Evolutionary conservation across 1,284 basidiomycete species (phyloP), one percentile per base, ranked within the genome.

Genomic region (Inonotus hispidus): DNA sequence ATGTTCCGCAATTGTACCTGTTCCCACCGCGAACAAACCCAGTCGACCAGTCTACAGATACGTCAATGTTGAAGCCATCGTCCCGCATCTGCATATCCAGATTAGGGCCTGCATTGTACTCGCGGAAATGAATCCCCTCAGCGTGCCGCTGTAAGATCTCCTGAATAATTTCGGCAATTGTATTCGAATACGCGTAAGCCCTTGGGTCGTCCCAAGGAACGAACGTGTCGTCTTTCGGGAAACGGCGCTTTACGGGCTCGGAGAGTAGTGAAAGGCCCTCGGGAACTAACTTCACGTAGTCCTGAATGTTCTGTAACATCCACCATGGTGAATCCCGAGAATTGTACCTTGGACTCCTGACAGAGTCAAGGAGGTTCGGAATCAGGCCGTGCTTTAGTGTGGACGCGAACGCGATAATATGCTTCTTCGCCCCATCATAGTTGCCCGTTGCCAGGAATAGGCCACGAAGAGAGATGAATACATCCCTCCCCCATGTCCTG

Each of bases 241-340:
- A 99, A 29, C 96, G 86, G 25, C 96, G 84, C 71, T 88, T 92
- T 60, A 98, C 88, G 1, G 79, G 76, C 69, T 96, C 94, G 1
- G 84, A 79, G 45, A 99, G 82, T 60, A 99, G 82, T 0, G 85
- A 77, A 38, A 91, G 72, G 2, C 97, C 96, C 65, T 93, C 88
- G 0, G 95, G 93, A 1, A 91, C 92, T 74, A 84, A 88, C 61
- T 78, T 79, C 43, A 85, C 87, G 72, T 98, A 98, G 74, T 98
- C 95, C 71, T 98, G 96, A 61, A 98, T 96, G 70, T 93, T 97
- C 72, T 99, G 96, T 61, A 98, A 74, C 90, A 98, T 97, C 92
- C 95, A 99, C 96, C 95, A 97, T 29, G 93, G 92, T 5, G 90
- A 91, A 70, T 95, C 93, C 50, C 93, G 87, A 8, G 92, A 95